These are phyloP conservation scores for Pecoramyces ruminantium DNA, from an alignment of 192 early-diverging fungal species.

Conservation along the genomic window DNA sequence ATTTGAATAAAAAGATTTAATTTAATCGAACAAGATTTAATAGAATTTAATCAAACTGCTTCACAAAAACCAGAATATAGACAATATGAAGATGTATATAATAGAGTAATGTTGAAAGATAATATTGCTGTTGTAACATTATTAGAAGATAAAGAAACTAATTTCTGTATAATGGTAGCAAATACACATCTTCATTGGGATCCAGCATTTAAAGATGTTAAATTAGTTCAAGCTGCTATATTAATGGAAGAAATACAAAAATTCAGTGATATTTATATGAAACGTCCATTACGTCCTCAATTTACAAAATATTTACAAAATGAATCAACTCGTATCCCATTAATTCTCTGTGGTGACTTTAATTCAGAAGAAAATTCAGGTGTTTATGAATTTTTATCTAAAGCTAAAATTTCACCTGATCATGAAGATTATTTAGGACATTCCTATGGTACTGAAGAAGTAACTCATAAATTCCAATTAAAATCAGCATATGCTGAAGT, in stretches of 20 bases:
- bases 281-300: slow-evolving; percentile 15
- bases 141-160: slow-evolving; percentile 65
- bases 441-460: slow-evolving; percentile 65
- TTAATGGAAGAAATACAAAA: slow-evolving; percentile 75
- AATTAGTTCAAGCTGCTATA: slow-evolving; percentile 88
- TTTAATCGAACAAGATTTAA: slow-evolving; percentile 61
- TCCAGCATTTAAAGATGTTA: slow-evolving; percentile 76
- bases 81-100: slow-evolving; percentile 83
- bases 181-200: slow-evolving; percentile 95
- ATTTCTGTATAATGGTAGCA: slow-evolving; percentile 51
- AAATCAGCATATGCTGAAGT: slow-evolving; percentile 62
- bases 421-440: slow-evolving; percentile 69
- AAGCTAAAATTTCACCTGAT: slow-evolving; percentile 55
- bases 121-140: slow-evolving; percentile 74
- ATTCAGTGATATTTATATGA: slow-evolving; percentile 29
- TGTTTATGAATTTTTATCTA: slow-evolving; percentile 76
- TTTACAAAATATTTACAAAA: slow-evolving; percentile 1
- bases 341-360: slow-evolving; percentile 83
- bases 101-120: slow-evolving; percentile 95
- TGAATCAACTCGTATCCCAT: slow-evolving; percentile 8
- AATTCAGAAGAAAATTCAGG: slow-evolving; percentile 81
- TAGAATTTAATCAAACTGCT: slow-evolving; percentile 91
- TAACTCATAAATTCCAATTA: slow-evolving; percentile 66
- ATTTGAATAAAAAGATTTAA: slow-evolving; percentile 48
- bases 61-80: slow-evolving; percentile 73